Base-by-base conservation (phyloP, 1,284 basidiomycete species). In the Gomphus bonarii region DNA sequence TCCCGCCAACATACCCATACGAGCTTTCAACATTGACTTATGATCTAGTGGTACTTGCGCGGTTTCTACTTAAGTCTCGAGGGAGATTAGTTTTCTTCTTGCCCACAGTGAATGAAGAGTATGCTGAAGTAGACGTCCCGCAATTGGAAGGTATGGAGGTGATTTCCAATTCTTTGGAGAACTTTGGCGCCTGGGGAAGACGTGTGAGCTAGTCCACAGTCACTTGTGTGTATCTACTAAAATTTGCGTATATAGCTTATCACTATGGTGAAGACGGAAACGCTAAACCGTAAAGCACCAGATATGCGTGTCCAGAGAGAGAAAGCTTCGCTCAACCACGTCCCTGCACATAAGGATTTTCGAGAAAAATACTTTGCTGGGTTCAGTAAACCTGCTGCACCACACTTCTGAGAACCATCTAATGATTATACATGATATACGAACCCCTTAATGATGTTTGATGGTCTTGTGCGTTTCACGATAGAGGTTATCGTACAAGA, bases 1-100 rank as follows among this genome's bases (percentile, higher is more conserved):
- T 92, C 4, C 92, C 91, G 0, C 93, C 94, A 0, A 94, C 84
- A 14, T 88, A 85, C 61, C 93, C 95, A 1, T 98, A 98, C 69
- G 93, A 95, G 64, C 78, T 98, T n/a, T 89, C 90, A 8, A 79
- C 85, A 58, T 79, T 98, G 31, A 84, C 87, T 3, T 65, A 75
- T 25, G 95, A 98, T 66, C 81, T 99, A 11, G 81, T 98, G 31
- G 69, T 85, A 28, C 80, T 94, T 43, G 83, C 93, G 1, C 81
- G 92, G 53, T 90, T 90, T 68, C 74, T 98, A 51, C 78, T 99
- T 28, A 89, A 84, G 59, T 90, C 91, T 0, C 78, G 79, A 16
- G 97, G 97, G 14, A 76, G 97, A 36, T 79, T 99, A 8, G 95
- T 99, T 1, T 97, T 95, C 72, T 97, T 95, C 76, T 75, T 98